Percentiles rank a stretch among this genome's conserved stretches.
phyloP scores from a whole-genome alignment of 179 eudicot species.

The Beta corolliflora region DNA sequence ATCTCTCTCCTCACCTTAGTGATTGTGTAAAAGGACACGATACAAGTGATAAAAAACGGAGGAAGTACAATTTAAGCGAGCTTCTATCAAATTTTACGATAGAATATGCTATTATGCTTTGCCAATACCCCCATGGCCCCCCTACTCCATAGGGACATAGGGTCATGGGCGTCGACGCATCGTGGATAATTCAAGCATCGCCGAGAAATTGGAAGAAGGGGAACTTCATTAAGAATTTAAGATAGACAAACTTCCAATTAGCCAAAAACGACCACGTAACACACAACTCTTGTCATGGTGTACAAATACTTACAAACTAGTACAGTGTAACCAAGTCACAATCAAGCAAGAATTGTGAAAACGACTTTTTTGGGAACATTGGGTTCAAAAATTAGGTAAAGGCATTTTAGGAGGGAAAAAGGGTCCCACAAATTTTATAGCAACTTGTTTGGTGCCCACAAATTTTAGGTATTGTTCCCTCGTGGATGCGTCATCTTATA shows the following conservation, averaged over 20 bases:
- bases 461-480: slow-evolving; percentile 9
- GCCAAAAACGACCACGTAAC: slow-evolving; percentile 17
- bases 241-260: background rate
- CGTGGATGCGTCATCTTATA: slow-evolving; percentile 11
- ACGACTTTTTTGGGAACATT: slow-evolving; percentile 6
- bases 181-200: background rate
- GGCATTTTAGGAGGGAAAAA: background rate
- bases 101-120: no score
- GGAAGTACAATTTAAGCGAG: no score
- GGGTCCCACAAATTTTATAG: background rate
- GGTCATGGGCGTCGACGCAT: no score
- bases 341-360: slow-evolving; percentile 13
- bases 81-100: no score
- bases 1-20: no score
- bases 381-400: slow-evolving; percentile 35
- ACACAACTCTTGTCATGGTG: slow-evolving; percentile 8
- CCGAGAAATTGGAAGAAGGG: background rate
- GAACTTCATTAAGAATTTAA: background rate
- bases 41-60: no score
- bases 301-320: slow-evolving; percentile 15
- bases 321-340: background rate
- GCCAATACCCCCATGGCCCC: no score
- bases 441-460: slow-evolving; percentile 3
- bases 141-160: no score
- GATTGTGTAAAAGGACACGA: no score